A percentile compares a stretch with the other conserved stretches of the same genome.
Evolutionary conservation across 2,329 filamentous ascomycete species (phyloP).

Genomic region (Zymoseptoria passerinii): DNA sequence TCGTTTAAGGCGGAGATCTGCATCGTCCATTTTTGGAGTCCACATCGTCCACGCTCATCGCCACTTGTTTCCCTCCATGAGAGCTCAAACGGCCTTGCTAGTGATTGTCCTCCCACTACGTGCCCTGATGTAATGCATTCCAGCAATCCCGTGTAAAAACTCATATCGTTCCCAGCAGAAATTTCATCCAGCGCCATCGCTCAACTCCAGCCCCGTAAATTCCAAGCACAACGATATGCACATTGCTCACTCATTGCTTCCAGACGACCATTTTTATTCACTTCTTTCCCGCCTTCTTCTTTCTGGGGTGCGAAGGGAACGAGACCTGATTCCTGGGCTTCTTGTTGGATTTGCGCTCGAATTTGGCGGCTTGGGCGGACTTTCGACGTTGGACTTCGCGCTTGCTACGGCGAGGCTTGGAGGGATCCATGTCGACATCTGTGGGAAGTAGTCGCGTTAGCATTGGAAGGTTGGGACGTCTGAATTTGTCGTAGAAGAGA

Average conservation of each 20-base stretch:
- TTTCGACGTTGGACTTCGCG: slow-evolving; percentile 17
- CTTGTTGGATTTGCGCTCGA: slow-evolving; percentile 29
- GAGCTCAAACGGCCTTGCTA: no score
- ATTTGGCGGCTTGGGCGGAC: slow-evolving; percentile 28
- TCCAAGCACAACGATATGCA: not conserved
- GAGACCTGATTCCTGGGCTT: slow-evolving; percentile 34
- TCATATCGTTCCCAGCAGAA: not conserved
- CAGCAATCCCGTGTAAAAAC: not conserved
- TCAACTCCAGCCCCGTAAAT: not conserved
- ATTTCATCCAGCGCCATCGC: not conserved
- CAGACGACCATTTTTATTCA: slow-evolving; percentile 17
- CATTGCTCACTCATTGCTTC: not conserved
- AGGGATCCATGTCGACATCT: slow-evolving; percentile 30
- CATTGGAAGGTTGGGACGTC: no score
- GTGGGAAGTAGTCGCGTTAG: not conserved
- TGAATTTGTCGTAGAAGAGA: no score
- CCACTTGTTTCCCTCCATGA: no score
- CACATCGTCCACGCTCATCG: no score
- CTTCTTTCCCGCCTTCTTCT: slow-evolving; percentile 20
- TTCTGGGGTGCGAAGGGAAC: slow-evolving; percentile 25
- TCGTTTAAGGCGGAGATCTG: no score
- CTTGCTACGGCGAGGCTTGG: slow-evolving; percentile 15
- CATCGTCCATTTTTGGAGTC: no score
- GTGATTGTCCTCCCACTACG: no score
- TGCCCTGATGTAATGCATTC: no score